Base-by-base conservation (phyloP, 1,284 basidiomycete species). In the Hemileia vastatrix region DNA sequence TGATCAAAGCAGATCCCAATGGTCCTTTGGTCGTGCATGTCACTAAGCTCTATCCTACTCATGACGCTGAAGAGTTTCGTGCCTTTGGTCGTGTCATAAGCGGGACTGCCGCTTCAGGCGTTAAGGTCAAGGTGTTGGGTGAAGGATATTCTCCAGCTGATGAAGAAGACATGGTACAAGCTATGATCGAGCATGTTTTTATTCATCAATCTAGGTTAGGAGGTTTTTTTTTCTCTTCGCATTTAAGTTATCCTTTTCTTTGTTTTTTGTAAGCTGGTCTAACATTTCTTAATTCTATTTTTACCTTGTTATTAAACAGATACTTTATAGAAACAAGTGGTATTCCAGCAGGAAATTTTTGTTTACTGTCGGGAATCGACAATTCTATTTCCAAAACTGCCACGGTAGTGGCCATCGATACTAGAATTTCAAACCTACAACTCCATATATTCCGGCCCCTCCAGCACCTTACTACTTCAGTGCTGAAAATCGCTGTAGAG, bases 401-500 rank as follows among this genome's bases (percentile, higher is more conserved):
- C 1, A 98, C 95, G 0, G 79, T 98, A 53, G 85, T 89, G 6
- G 63, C 64, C 15, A 64, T 64, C 50, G 70, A 71, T 33, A 81
- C 83, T 18, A 50, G 61, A 18, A 33, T 18, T 31, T 40, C 56
- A 53, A 86, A 88, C 11, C 79, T 80, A 13, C 90, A 95, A 70
- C 81, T 95, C 8, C 82, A 94, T 78, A 95, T 96, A 75, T 95
- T 97, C 84, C 83, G 84, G 32, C 93, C 95, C 1, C 85, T 98
- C 77, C 88, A 88, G 70, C 94, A 98, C 77, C 87, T 96, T 79
- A 96, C 95, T 1, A 86, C 94, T 75, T 90, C 93, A 0, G 91
- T 98, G n/a, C 83, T 99, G 68, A 98, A 98, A 78, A 86, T 99
- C 67, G 92, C 95, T 23, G 95, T 99, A 58, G 95, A 99, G 78